A percentile compares a stretch with the other conserved stretches of the same genome.
Conservation (phyloP, 2,329 filamentous ascomycete species). For the Verticillium zaregamsianum region DNA sequence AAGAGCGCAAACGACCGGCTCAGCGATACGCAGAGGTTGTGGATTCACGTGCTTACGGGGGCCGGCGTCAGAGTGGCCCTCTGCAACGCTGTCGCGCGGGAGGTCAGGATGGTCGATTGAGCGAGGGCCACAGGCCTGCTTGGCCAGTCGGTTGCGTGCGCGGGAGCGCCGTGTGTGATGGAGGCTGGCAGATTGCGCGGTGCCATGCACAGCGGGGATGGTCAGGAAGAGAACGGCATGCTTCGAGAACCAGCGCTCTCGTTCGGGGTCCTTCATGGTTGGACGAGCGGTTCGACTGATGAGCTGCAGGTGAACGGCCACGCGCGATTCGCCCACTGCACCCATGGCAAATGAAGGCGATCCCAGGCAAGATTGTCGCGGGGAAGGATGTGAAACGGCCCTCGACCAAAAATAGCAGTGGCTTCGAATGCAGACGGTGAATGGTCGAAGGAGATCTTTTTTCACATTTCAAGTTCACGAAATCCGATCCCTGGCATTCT, state of each 20-base stretch:
- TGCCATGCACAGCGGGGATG: background rate
- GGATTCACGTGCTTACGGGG: slow-evolving; percentile 88
- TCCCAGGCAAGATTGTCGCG: background rate
- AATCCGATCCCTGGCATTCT: background rate
- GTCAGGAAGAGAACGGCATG: background rate
- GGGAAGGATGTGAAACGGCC: background rate
- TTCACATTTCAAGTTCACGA: background rate
- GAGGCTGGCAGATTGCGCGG: background rate
- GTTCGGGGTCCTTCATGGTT: background rate
- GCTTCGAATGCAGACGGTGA: background rate
- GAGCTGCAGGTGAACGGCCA: background rate
- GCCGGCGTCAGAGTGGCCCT: slow-evolving; percentile 85
- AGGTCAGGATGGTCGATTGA: slow-evolving; percentile 40
- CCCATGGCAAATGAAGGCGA: background rate
- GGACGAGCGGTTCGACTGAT: background rate
- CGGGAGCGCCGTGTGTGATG: background rate
- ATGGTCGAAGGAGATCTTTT: background rate
- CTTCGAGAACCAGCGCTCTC: background rate
- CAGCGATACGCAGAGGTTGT: slow-evolving; percentile 92
- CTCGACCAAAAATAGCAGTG: background rate
- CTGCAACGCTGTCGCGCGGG: slow-evolving; percentile 58
- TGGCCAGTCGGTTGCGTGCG: background rate
- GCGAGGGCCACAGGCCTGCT: background rate
- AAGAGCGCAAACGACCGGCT: slow-evolving; percentile 87
- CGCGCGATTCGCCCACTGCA: background rate